Base-by-base conservation (phyloP, 2,329 filamentous ascomycete species). In the Pseudofabraea citricarpa region DNA sequence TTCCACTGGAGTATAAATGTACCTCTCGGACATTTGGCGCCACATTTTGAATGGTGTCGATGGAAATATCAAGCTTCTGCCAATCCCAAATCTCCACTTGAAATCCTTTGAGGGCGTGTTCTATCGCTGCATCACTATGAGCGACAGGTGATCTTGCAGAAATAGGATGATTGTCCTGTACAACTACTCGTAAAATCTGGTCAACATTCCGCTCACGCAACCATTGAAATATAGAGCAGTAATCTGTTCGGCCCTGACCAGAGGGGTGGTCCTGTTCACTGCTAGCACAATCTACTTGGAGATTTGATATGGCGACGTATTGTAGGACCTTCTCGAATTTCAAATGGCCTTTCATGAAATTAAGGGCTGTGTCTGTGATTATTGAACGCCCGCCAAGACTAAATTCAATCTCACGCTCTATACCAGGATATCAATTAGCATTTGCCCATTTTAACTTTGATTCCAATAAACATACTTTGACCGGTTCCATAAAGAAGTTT, bases 1-100 rank as follows among this genome's bases (percentile, higher is more conserved):
- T 65, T 3, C 63, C 61, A 36, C 55, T 58, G 55, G 55, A 64
- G 26, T 59, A 58, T 1, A 66, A 48, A 6, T 55, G 42, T 4
- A 65, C 44, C 33, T 58, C 52, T 21, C 47, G 39, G 2, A 52
- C 52, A 10, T 50, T 36, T 0, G 44, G 45, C 3, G 48, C 48
- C 0, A 48, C 53, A 10, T 43, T 41, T 4, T 40, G 44, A 6
- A 63, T 55, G 2, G 53, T 51, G 7, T 57, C 52, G 1, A 51
- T 54, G 36, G 52, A 57, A 2, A 64, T 38, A 37, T 64, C 62
- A 3, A 45, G 35, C 44, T 58, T 60, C 5, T 46, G 51, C 62
- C 62, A 64, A 24, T 64, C 53, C 43, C 56, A 58, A 2, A 51
- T 48, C 43, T 62, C 57, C 8, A 64, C 52, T 9, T 52, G 45